phyloP scores from a whole-genome alignment of 495 filamentous ascomycete species.

The Durotheca rogersii region DNA sequence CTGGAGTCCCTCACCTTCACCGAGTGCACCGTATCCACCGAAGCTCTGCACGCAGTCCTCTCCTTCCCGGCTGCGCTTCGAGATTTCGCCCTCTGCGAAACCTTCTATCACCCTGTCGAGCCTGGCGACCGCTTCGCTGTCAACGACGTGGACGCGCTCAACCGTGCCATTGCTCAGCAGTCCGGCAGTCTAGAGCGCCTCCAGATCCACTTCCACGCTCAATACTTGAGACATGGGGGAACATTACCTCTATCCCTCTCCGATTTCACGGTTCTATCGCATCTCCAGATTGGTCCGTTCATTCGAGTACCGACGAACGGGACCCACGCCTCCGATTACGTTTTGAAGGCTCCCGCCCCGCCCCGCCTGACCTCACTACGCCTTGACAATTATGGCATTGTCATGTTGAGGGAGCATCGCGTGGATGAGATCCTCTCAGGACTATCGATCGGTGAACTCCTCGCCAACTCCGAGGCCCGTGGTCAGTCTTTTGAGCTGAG shows the following conservation, averaged over 20 bases:
- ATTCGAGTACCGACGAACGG: neutral
- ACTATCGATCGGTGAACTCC: constrained; percentile 5
- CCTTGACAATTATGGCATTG: neutral
- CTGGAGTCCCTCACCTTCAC: constrained; percentile 9
- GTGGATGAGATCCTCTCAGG: neutral
- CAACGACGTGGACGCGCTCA: constrained; percentile 5
- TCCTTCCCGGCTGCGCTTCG: constrained; percentile 9
- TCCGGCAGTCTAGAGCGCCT: constrained; percentile 10
- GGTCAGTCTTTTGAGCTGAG: constrained; percentile 7
- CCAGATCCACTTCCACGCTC: neutral
- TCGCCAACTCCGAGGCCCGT: constrained; percentile 10
- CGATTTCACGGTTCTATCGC: constrained; percentile 9
- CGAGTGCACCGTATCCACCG: constrained; percentile 9
- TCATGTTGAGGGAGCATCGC: neutral
- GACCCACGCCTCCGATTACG: neutral
- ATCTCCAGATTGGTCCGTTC: constrained; percentile 19
- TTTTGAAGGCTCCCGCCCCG: constrained; percentile 4
- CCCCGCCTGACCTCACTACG: constrained; percentile 4
- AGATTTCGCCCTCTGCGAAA: constrained; percentile 5
- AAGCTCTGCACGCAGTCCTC: constrained; percentile 11
- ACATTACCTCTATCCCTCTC: constrained; percentile 14
- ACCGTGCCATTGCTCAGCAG: constrained; percentile 17
- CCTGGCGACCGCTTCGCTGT: constrained; percentile 2
- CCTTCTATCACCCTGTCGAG: neutral
- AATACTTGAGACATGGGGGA: neutral